phyloP scores from a whole-genome alignment of 768 basidiomycete species.

The Suillus spraguei region DNA sequence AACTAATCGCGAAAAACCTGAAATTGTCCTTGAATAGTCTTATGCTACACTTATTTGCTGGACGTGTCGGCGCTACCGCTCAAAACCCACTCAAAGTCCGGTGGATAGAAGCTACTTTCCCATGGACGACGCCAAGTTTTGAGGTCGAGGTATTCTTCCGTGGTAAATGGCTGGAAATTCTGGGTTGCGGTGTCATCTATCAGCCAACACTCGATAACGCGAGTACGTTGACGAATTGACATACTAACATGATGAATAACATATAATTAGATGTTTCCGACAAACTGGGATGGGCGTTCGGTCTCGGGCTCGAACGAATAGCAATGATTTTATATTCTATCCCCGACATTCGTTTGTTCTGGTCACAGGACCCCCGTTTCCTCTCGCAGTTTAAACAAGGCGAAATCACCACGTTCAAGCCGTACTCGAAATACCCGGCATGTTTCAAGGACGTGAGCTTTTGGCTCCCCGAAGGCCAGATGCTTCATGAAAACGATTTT shows the following conservation, averaged over 20 bases:
- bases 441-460: constrained; percentile 96
- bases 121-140: constrained; percentile 96
- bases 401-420: constrained; percentile 78
- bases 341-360: constrained; percentile 97
- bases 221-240: constrained; percentile 51
- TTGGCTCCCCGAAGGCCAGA: constrained; percentile 67
- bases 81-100: constrained; percentile 82
- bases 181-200: constrained; percentile 90
- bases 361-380: constrained; percentile 90
- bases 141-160: constrained; percentile 97
- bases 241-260: constrained; percentile 16
- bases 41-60: constrained; percentile 81
- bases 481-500: constrained; percentile 93
- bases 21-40: constrained; percentile 90
- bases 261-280: constrained; percentile 60
- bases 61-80: constrained; percentile 46
- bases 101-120: constrained; percentile 99
- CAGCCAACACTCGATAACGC: constrained; percentile 88
- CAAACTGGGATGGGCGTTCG: constrained; percentile 98
- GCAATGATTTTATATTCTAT: constrained; percentile 98
- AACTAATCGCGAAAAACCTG: constrained; percentile 78
- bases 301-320: constrained; percentile 94
- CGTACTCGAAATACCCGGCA: constrained; percentile 91
- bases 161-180: constrained; percentile 96
- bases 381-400: constrained; percentile 81